Conservation (phyloP, 202 grass and related monocot genomes). For the Carex arenaria region DNA sequence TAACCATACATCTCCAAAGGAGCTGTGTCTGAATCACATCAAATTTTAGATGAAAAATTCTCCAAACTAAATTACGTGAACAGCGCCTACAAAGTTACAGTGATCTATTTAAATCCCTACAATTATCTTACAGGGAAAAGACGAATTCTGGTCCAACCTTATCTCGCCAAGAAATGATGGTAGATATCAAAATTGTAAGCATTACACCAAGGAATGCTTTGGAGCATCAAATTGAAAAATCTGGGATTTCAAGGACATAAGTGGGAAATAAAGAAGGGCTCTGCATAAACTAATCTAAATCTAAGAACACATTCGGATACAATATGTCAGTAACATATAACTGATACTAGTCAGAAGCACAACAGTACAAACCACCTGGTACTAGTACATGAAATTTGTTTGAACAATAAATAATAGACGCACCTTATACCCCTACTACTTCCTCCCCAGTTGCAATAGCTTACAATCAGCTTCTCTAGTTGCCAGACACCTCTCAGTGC, state of each 20-base stretch:
- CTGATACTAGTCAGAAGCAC: background rate
- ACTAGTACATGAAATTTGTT: background rate
- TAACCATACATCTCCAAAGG: background rate
- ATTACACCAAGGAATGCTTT: background rate
- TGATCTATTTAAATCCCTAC: background rate
- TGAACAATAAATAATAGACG: background rate
- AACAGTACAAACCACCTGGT: background rate
- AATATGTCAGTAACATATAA: background rate
- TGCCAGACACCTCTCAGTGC: conserved; percentile 87
- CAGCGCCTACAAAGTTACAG: background rate
- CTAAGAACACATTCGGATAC: background rate
- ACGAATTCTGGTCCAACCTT: background rate
- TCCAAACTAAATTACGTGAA: background rate
- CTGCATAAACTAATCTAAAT: background rate
- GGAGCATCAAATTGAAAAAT: background rate
- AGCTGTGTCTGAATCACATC: background rate
- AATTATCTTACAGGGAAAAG: background rate
- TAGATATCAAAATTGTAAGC: background rate
- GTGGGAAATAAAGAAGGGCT: background rate
- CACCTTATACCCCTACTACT: conserved; percentile 97
- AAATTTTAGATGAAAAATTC: background rate
- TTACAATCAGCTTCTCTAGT: conserved; percentile 86
- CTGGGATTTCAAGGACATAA: background rate
- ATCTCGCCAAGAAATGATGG: background rate
- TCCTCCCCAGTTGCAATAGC: conserved; percentile 81